Evolutionary conservation across 2,329 filamentous ascomycete genomes (phyloP), one percentile per base, ranked within the genome.

Genomic region (Pseudocercospora eumusae): DNA sequence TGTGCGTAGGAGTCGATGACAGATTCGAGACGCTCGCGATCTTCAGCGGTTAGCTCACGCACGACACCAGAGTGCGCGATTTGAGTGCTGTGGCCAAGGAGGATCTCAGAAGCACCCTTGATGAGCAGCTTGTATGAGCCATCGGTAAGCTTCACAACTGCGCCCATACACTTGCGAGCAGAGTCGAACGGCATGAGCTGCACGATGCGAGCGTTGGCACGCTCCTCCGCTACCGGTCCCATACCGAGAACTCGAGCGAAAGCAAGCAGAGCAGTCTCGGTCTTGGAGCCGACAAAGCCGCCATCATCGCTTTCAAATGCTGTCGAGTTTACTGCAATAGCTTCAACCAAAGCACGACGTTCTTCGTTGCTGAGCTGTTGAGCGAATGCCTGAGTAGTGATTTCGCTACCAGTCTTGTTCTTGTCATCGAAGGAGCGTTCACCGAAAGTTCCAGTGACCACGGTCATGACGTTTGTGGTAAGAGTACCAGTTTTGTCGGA

Each of bases 401-500:
- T 78, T 66, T 83, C 81, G 55, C 78, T 79, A 1, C 75, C 65
- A 28, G 69, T 71, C n/a, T 78, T 72, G 23, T 79, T 75, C 1
- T 76, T 75, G n/a, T 65, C 62, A 20, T 67, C 65, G 33, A 67
- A 67, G 31, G 59, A 64, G n/a, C 74, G 79, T 8, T 82, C 81
- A 36, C 88, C 88, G 44, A 91, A 77, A 6, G 87, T 86, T 5
- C 88, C 89, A 28, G 88, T 87, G 21, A 92, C 89, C 1, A 92
- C 88, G 0, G 87, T 89, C 88, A 90, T 90, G 73, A 87, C 86
- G 71, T 90, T 90, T 60, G 89, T 87, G 0, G 88, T 91, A 15
- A 91, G 76, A 7, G 88, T 91, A 54, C 88, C 88, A 1, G 88
- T 91, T 76, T 91, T 91, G 74, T 91, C 90, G 4, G 89, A 92